Evolutionary conservation across 2,329 filamentous ascomycete genomes (phyloP).

Genomic region (Exophiala mesophila): DNA sequence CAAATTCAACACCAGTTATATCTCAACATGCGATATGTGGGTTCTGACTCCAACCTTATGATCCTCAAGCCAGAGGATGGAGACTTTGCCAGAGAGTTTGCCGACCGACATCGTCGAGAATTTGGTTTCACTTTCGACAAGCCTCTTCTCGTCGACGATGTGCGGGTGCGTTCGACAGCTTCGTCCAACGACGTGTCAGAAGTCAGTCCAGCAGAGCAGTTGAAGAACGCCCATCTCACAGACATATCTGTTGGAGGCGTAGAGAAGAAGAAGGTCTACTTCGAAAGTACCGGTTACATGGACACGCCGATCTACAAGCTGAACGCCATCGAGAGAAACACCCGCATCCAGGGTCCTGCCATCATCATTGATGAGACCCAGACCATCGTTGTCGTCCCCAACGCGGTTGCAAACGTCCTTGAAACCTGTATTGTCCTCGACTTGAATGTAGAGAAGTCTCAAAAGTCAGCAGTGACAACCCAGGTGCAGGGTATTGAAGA

Average conservation of each 20-base stretch:
- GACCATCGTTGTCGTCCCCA: slow-evolving; percentile 41
- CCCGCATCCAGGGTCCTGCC: slow-evolving; percentile 30
- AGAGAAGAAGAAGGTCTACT: slow-evolving; percentile 30
- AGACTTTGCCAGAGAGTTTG: slow-evolving; percentile 77
- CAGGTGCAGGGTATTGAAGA: slow-evolving; percentile 32
- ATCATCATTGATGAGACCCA: slow-evolving; percentile 40
- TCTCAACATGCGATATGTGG: slow-evolving; percentile 48
- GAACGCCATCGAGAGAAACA: slow-evolving; percentile 32
- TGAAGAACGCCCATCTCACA: slow-evolving; percentile 6
- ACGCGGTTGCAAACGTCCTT: slow-evolving; percentile 34
- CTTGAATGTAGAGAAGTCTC: slow-evolving; percentile 59
- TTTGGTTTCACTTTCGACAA: slow-evolving; percentile 87
- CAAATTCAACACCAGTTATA: slow-evolving; percentile 43
- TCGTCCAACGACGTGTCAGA: slow-evolving; percentile 51
- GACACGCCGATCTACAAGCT: slow-evolving; percentile 36
- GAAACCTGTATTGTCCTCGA: slow-evolving; percentile 39
- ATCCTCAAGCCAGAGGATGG: slow-evolving; percentile 61
- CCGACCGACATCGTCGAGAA: slow-evolving; percentile 81
- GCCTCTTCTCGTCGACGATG: slow-evolving; percentile 83
- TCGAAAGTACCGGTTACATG: slow-evolving; percentile 30
- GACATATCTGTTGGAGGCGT: neutral
- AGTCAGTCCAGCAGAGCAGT: slow-evolving; percentile 62
- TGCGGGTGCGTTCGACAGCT: slow-evolving; percentile 72
- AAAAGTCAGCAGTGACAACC: slow-evolving; percentile 40
- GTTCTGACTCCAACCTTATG: slow-evolving; percentile 48